Evolutionary conservation across 768 basidiomycete species (phyloP).

Genomic region (Leccinum rimulosum): DNA sequence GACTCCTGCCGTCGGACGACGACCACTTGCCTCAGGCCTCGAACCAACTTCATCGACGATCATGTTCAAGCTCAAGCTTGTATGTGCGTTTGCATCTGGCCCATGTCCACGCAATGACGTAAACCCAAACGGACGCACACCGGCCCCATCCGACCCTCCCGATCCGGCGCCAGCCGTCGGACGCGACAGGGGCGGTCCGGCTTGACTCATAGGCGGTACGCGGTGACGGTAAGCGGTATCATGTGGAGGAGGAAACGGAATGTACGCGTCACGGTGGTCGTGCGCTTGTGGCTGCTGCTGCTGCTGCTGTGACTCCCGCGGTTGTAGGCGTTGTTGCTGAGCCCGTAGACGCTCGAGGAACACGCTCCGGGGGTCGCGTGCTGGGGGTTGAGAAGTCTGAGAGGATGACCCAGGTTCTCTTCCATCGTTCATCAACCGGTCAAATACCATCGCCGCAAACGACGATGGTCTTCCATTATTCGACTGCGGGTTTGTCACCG

Average conservation of each 20-base stretch:
- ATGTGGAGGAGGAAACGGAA: conserved; percentile 1
- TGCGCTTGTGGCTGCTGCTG: conserved; percentile 2
- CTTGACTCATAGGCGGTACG: conserved; percentile 7
- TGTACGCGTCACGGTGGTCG: conserved; percentile 5
- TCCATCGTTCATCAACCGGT: conserved; percentile 18
- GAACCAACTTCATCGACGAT: conserved; percentile 10
- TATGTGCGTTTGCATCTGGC: conserved; percentile 15
- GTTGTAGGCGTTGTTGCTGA: conserved; percentile 12
- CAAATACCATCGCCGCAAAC: conserved; percentile 20
- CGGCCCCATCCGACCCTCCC: conserved; percentile 9
- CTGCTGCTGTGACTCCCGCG: conserved; percentile 6
- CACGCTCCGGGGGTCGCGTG: conserved; percentile 6
- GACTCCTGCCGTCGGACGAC: conserved; percentile 5
- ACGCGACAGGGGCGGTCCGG: conserved; percentile 6
- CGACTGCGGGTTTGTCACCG: conserved; percentile 6
- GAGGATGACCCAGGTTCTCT: conserved; percentile 15
- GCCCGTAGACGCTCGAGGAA: conserved; percentile 17
- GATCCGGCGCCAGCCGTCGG: not conserved
- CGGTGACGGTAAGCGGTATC: conserved; percentile 8
- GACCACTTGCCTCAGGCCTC: not conserved
- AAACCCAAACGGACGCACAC: conserved; percentile 7
- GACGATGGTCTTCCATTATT: conserved; percentile 16
- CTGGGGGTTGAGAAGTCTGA: not conserved
- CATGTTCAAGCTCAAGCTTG: conserved; percentile 13
- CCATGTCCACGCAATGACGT: conserved; percentile 15